Conservation (phyloP, 2,329 filamentous ascomycete genomes). For the Calonectria pauciramosa region DNA sequence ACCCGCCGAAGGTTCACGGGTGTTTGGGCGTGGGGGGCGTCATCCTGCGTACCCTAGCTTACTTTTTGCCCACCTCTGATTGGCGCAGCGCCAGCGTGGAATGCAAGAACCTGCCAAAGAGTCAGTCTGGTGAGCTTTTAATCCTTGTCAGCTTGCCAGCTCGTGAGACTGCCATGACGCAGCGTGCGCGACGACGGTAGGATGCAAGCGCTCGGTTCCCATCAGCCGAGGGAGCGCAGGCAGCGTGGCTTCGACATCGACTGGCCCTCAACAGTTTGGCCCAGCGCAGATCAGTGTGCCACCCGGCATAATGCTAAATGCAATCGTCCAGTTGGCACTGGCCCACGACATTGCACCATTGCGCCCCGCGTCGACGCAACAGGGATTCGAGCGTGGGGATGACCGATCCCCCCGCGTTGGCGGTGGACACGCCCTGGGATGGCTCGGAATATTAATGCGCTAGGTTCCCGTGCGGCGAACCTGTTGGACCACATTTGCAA, state of each 20-base stretch:
- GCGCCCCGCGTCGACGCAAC: conserved; percentile 39
- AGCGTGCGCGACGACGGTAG: neutral
- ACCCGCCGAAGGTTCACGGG: neutral
- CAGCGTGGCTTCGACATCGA: neutral
- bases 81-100: neutral
- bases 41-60: neutral
- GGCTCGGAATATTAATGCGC: conserved; percentile 16
- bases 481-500: neutral
- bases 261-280: conserved; percentile 1
- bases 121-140: neutral
- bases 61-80: neutral
- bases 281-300: conserved; percentile 32
- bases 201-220: neutral
- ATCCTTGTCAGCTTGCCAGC: neutral
- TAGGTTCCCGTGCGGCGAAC: neutral
- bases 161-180: conserved; percentile 10
- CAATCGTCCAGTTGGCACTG: conserved; percentile 24
- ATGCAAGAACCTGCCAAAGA: neutral
- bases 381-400: conserved; percentile 1
- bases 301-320: conserved; percentile 17
- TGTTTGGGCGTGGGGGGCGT: neutral
- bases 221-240: neutral
- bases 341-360: conserved; percentile 40
- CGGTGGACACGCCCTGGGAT: neutral
- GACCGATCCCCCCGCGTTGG: conserved; percentile 11